Evolutionary conservation across 441 rosid species (phyloP), one percentile per base, ranked within the genome.

Genomic region (Kokia cookei): DNA sequence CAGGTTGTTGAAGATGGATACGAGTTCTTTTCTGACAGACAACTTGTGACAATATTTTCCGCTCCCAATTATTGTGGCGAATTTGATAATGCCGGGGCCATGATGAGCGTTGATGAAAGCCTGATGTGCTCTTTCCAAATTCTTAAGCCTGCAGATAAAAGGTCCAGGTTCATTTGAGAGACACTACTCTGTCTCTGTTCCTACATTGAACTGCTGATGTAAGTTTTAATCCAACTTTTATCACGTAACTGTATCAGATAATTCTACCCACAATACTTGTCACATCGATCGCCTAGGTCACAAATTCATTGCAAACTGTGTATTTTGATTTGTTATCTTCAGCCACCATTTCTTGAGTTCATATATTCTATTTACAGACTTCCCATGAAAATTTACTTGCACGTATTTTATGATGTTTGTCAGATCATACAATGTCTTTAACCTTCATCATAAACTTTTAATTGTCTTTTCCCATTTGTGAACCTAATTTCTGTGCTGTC

Each of bases 1-100:
- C 82, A 90, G 94, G 94, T 89, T 79, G 91, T 89, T 57, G 94
- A 89, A 78, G 94, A 89, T 79, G 94, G 94, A 14, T 89, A 89
- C 7, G 91, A 87, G 81, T 89, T 89, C 86, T 89, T 89, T 55
- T 89, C 91, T 35, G 85, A 85, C 19, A 86, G 94, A 79, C 87
- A 84, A 77, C 86, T 88, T 55, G 94, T 90, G 13, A 87, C 93
- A 0, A 85, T 89, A 50, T 89, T 89, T 79, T 89, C 93, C 8
- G 93, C 93, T 40, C 93, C 93, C 9, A 89, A 89, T 82, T 89
- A 89, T 68, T 89, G 93, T 3, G 93, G 93, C 6, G 91, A 86
- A 77, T 87, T 87, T 69, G 91, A 87, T 71, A 89, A 89, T 53
- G 90, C 93, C 14, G 94, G 91, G 37, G 94, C 91, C 48, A 81